Percentiles rank a stretch among this genome's conserved stretches.
Evolutionary conservation across 306 rosid genomes (phyloP).

Genomic region (Vigna angularis): DNA sequence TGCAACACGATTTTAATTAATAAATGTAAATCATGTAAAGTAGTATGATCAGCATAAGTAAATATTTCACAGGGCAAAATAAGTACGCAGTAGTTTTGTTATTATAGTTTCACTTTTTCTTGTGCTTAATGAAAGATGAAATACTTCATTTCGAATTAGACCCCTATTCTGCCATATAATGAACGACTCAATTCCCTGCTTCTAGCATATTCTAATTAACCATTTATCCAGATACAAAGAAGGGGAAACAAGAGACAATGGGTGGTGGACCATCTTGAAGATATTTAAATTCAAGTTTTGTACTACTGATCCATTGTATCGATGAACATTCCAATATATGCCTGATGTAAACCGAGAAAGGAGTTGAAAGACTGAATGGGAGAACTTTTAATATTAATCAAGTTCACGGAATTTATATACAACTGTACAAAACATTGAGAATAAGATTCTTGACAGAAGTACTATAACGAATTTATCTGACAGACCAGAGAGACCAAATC

Average conservation of each 20-base stretch:
- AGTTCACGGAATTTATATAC: constrained; percentile 42
- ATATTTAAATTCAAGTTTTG: not conserved
- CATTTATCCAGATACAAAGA: not conserved
- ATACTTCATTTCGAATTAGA: not conserved
- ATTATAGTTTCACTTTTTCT: not conserved
- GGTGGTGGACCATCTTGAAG: not conserved
- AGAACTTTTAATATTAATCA: constrained; percentile 21
- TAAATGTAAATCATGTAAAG: not conserved
- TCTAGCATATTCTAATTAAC: not conserved
- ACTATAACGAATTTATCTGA: constrained; percentile 40
- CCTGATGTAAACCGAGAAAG: not conserved
- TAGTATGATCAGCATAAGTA: not conserved
- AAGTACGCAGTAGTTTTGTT: not conserved
- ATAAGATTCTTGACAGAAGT: constrained; percentile 39
- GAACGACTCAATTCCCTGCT: not conserved
- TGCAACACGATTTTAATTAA: not conserved
- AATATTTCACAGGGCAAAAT: not conserved
- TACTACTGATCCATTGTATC: not conserved
- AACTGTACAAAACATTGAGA: constrained; percentile 47
- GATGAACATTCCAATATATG: not conserved
- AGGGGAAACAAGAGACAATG: not conserved
- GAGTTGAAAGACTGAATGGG: constrained; percentile 8
- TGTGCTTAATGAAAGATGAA: not conserved
- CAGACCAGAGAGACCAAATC: constrained; percentile 26
- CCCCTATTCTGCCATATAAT: not conserved